Evolutionary conservation across 2,329 filamentous ascomycete species (phyloP).

Genomic region (Metarhizium robertsii): DNA sequence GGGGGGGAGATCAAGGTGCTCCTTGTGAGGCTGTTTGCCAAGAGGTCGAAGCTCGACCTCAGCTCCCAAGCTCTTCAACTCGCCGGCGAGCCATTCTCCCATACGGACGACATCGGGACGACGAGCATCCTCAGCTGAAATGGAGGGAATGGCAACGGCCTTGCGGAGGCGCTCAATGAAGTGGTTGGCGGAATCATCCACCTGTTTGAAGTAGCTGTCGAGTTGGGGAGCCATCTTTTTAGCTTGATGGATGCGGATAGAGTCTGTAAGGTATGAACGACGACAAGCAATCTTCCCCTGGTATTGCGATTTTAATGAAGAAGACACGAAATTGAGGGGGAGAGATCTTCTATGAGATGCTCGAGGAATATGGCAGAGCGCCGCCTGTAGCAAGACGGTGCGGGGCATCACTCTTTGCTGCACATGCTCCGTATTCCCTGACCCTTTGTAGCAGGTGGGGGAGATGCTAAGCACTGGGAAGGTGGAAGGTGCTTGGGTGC

Average conservation of each 20-base stretch:
- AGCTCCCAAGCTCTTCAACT: constrained; percentile 78
- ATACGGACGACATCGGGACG: constrained; percentile 92
- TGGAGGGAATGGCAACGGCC: constrained; percentile 91
- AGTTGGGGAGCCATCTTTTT: constrained; percentile 83
- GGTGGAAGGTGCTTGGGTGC: not conserved
- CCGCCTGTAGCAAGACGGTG: constrained; percentile 27
- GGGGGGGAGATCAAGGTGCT: constrained; percentile 83
- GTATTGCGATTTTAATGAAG: constrained; percentile 5
- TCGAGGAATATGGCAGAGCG: constrained; percentile 9
- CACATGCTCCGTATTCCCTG: not conserved
- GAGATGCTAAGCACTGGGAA: not conserved
- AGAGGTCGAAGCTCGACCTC: constrained; percentile 78
- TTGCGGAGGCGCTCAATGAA: constrained; percentile 87
- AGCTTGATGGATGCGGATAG: constrained; percentile 48
- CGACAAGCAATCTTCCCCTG: constrained; percentile 6
- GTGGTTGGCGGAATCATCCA: constrained; percentile 65
- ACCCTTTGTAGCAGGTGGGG: constrained; percentile 1
- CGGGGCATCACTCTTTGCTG: constrained; percentile 30
- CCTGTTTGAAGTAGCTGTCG: constrained; percentile 87
- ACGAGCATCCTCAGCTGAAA: constrained; percentile 84
- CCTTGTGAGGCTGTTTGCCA: constrained; percentile 86
- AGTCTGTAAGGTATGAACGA: constrained; percentile 42
- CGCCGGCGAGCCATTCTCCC: constrained; percentile 79
- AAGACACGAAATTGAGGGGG: constrained; percentile 12
- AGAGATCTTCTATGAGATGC: constrained; percentile 13